Conservation (phyloP, 2,329 filamentous ascomycete species). For the Diplodia sapinea region DNA sequence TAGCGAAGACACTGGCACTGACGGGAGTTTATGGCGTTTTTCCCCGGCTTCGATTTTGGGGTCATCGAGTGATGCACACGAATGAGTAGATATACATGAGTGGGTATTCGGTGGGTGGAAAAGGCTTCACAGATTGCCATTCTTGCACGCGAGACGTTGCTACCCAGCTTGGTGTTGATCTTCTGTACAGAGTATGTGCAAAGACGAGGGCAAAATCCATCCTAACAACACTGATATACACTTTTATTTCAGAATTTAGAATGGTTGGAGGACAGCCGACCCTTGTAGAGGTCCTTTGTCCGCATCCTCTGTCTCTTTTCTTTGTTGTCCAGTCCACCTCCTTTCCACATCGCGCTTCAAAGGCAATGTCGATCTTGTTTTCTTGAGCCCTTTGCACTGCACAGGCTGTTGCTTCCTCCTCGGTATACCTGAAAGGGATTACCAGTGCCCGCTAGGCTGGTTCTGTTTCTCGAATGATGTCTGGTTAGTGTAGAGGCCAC, state of each 20-base stretch:
- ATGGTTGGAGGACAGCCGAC: background rate
- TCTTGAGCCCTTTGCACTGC: background rate
- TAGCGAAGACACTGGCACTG: slow-evolving; percentile 7
- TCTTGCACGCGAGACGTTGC: background rate
- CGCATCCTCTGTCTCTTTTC: background rate
- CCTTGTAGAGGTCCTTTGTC: background rate
- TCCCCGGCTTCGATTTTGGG: background rate
- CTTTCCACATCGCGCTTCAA: no score
- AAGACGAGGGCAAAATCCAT: background rate
- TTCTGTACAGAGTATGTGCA: background rate
- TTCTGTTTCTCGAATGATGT: no score
- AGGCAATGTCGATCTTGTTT: background rate
- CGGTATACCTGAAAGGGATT: no score
- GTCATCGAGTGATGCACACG: slow-evolving; percentile 1
- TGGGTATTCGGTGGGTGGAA: background rate
- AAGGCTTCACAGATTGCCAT: slow-evolving; percentile 1
- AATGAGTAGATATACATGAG: slow-evolving; percentile 4
- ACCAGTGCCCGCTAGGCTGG: no score
- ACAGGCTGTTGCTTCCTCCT: background rate
- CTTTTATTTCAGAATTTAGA: background rate
- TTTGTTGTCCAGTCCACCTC: background rate
- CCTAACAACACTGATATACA: background rate
- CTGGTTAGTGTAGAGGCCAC: no score
- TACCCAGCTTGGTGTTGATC: background rate
- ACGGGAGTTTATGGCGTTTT: slow-evolving; percentile 21